Conservation (phyloP, 352 stramenopile genomes). For the Phytophthora fragariaefolia region DNA sequence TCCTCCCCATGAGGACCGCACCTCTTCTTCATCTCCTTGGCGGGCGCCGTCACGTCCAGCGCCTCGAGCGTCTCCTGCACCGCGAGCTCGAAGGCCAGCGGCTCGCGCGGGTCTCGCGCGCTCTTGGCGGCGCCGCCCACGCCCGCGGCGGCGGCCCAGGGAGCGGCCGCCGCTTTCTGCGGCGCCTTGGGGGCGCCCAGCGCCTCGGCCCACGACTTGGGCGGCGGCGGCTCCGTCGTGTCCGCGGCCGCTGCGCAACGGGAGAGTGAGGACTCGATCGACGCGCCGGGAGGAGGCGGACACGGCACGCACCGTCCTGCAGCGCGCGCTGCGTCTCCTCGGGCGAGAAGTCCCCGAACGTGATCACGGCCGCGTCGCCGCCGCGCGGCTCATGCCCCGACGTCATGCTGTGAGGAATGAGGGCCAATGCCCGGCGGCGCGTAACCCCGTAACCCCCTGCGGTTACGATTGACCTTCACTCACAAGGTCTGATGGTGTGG, state of each 20-base stretch:
- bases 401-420: slow-evolving; percentile 9
- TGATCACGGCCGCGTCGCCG: slow-evolving; percentile 49
- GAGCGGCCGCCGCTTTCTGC: slow-evolving; percentile 25
- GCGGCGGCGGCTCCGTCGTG: slow-evolving; percentile 17
- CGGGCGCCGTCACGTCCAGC: slow-evolving; percentile 65
- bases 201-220: slow-evolving; percentile 71
- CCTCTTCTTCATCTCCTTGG: slow-evolving; percentile 87
- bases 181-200: slow-evolving; percentile 46
- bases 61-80: slow-evolving; percentile 64
- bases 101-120: slow-evolving; percentile 12
- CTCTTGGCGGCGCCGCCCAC: slow-evolving; percentile 1
- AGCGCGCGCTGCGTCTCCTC: slow-evolving; percentile 66
- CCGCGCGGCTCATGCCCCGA: background rate
- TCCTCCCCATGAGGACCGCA: too few relatives aligned
- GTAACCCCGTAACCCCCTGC: background rate
- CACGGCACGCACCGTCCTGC: slow-evolving; percentile 45
- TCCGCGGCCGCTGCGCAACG: slow-evolving; percentile 27
- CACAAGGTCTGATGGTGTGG: background rate
- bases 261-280: background rate
- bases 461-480: slow-evolving; percentile 25
- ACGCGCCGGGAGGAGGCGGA: background rate
- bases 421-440: background rate
- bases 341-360: slow-evolving; percentile 81
- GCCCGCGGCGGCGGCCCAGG: slow-evolving; percentile 21
- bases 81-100: slow-evolving; percentile 65